Evolutionary conservation across 371 early-diverging fungal species (phyloP).

Genomic region (Rhizopus sp.): DNA sequence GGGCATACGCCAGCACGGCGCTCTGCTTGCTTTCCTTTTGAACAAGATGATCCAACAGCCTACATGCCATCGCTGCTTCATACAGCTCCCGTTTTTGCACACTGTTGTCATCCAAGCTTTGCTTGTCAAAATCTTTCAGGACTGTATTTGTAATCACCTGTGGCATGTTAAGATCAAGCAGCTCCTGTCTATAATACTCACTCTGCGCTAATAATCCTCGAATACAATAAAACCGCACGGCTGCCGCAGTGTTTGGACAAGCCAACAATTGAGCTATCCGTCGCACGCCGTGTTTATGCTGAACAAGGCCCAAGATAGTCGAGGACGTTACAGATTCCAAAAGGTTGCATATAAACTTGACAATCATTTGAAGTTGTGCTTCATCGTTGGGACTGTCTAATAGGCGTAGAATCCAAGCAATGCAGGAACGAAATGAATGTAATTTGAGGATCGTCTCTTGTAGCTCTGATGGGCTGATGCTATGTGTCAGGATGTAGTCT

Average conservation of each 20-base stretch:
- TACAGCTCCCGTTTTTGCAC: too few relatives aligned
- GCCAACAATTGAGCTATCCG: not conserved
- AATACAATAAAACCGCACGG: constrained; percentile 8
- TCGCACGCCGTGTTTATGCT: not conserved
- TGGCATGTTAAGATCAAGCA: too few relatives aligned
- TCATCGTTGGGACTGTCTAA: not conserved
- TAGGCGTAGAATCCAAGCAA: constrained; percentile 5
- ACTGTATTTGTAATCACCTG: too few relatives aligned
- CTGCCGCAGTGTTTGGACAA: not conserved
- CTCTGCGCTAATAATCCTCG: not conserved
- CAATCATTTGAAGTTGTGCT: not conserved
- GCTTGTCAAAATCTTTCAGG: too few relatives aligned
- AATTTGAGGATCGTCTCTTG: not conserved
- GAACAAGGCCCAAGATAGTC: too few relatives aligned
- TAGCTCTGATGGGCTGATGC: not conserved
- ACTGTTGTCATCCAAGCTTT: too few relatives aligned
- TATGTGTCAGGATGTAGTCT: constrained; percentile 8
- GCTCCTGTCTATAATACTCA: too few relatives aligned
- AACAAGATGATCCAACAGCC: too few relatives aligned
- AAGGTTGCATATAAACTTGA: constrained; percentile 9
- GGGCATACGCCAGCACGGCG: too few relatives aligned
- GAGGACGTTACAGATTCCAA: not conserved
- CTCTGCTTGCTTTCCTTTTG: too few relatives aligned
- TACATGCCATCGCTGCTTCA: too few relatives aligned
- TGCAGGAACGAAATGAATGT: constrained; percentile 7